Percentiles rank a stretch among this genome's conserved stretches.
phyloP scores from a whole-genome alignment of 805 yeast genomes.

The Starmerella floris region DNA sequence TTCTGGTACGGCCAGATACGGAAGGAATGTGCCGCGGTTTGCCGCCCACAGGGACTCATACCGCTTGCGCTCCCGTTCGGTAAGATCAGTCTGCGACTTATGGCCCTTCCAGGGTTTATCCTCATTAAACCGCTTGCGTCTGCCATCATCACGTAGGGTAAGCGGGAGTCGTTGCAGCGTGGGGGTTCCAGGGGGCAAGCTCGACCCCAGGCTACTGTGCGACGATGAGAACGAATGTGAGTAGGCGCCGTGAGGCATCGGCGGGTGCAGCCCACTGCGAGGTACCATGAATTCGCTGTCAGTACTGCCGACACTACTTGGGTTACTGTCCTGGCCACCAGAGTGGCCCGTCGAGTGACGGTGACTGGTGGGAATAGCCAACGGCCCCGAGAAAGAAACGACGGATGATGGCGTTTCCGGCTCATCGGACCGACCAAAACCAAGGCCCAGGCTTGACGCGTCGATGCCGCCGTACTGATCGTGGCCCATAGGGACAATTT shows the following conservation, averaged over 20 bases:
- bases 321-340: neutral
- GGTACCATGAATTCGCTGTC: neutral
- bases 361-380: too few species aligned
- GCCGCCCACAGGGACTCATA: conserved; percentile 93
- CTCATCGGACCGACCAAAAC: neutral
- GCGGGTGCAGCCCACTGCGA: neutral
- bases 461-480: neutral
- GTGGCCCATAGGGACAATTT: neutral
- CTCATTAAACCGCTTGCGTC: conserved; percentile 48
- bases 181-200: neutral
- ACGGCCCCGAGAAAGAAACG: too few species aligned
- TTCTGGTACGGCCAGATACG: conserved; percentile 10
- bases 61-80: conserved; percentile 57
- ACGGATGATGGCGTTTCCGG: too few species aligned
- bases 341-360: too few species aligned
- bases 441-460: neutral
- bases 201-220: too few species aligned
- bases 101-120: conserved; percentile 93
- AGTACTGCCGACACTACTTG: neutral
- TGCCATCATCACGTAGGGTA: conserved; percentile 30
- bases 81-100: conserved; percentile 37
- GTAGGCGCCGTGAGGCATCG: neutral
- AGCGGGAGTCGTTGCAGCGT: conserved; percentile 8
- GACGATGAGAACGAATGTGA: too few species aligned
- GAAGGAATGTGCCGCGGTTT: conserved; percentile 45